Percentiles rank a stretch among this genome's conserved stretches.
Evolutionary conservation across 371 early-diverging fungal species (phyloP).

Genomic region (Coemansia sp.): DNA sequence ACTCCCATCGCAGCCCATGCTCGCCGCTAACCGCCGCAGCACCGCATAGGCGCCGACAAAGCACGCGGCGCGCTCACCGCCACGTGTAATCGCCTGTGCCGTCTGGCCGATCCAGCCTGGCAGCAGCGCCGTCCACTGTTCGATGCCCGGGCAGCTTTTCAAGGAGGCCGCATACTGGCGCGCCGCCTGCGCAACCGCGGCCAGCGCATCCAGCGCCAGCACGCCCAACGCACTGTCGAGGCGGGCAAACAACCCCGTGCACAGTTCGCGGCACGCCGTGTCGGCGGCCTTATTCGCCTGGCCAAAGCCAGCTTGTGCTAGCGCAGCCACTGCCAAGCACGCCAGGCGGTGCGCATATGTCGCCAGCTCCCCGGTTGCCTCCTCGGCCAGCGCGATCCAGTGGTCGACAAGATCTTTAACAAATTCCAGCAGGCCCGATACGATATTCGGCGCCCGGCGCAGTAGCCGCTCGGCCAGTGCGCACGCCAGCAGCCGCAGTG

Average conservation of each 20-base stretch:
- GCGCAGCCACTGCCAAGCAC: neutral
- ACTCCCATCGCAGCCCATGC: neutral
- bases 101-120: slow-evolving; percentile 11
- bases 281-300: slow-evolving; percentile 11
- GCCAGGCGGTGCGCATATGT: slow-evolving; percentile 15
- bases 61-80: neutral
- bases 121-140: slow-evolving; percentile 19
- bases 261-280: slow-evolving; percentile 24
- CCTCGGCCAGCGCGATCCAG: slow-evolving; percentile 9
- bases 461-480: slow-evolving; percentile 19
- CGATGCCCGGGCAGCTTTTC: neutral
- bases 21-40: neutral
- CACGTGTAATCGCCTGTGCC: neutral
- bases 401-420: slow-evolving; percentile 3
- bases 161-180: slow-evolving; percentile 4
- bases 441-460: neutral
- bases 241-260: slow-evolving; percentile 6
- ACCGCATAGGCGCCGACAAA: slow-evolving; percentile 4
- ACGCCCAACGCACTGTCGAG: neutral
- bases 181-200: slow-evolving; percentile 11
- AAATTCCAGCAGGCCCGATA: slow-evolving; percentile 1
- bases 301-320: slow-evolving; percentile 22
- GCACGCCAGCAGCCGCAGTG: slow-evolving; percentile 10
- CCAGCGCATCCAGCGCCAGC: slow-evolving; percentile 19
- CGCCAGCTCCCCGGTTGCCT: slow-evolving; percentile 3